Conservation (phyloP, 176 grass and related monocot genomes). For the Aegilops tauschii region DNA sequence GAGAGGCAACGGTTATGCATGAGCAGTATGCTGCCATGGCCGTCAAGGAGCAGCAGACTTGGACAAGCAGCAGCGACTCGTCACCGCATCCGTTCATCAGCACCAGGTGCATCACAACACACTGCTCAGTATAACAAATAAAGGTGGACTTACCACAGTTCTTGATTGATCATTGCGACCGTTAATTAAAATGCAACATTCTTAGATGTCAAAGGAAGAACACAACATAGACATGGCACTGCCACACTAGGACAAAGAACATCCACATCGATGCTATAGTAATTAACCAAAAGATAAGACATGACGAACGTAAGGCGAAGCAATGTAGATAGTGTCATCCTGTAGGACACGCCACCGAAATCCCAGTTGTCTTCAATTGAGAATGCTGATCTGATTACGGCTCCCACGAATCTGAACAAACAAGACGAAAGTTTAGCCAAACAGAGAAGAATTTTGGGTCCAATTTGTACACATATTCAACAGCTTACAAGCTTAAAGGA, state of each 20-base stretch:
- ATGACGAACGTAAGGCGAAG: not conserved
- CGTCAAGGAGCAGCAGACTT: too few relatives aligned
- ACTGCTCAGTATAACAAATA: too few relatives aligned
- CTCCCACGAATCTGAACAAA: not conserved
- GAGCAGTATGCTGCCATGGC: too few relatives aligned
- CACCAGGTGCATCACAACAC: too few relatives aligned
- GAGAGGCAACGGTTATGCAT: too few relatives aligned
- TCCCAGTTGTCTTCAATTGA: not conserved
- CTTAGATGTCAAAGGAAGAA: not conserved
- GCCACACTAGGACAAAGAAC: not conserved
- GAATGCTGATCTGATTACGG: not conserved
- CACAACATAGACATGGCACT: not conserved
- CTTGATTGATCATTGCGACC: not conserved
- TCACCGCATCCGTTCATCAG: too few relatives aligned
- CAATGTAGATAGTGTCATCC: not conserved
- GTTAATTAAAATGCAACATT: not conserved
- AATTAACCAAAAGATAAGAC: not conserved
- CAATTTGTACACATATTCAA: not conserved
- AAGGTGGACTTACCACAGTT: not conserved
- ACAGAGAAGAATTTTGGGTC: not conserved
- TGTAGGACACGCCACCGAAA: not conserved
- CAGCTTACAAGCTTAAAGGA: not conserved
- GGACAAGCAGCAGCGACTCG: too few relatives aligned
- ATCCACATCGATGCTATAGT: not conserved
- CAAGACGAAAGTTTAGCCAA: not conserved